Evolutionary conservation across 2,329 filamentous ascomycete genomes (phyloP).

Genomic region (Endothia cerciana): DNA sequence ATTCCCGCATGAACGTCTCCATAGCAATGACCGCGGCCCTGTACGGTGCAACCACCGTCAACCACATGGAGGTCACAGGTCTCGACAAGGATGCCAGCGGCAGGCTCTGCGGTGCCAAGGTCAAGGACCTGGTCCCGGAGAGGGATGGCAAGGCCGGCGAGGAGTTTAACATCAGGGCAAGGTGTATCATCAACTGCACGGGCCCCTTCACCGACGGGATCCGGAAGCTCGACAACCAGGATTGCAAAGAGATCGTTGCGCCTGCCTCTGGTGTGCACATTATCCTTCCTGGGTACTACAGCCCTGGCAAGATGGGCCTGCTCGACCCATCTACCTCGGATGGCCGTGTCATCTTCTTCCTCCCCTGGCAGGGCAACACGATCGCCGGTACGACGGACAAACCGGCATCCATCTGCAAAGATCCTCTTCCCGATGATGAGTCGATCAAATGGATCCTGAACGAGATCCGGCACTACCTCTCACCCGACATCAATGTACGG

Average conservation of each 20-base stretch:
- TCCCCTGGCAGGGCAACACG: slow-evolving; percentile 86
- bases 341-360: slow-evolving; percentile 85
- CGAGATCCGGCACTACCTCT: slow-evolving; percentile 76
- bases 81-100: slow-evolving; percentile 73
- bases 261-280: slow-evolving; percentile 84
- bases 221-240: slow-evolving; percentile 77
- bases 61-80: slow-evolving; percentile 77
- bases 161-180: slow-evolving; percentile 73
- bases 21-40: slow-evolving; percentile 79
- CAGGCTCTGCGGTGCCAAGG: slow-evolving; percentile 68
- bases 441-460: slow-evolving; percentile 83
- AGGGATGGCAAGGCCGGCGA: slow-evolving; percentile 57
- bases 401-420: slow-evolving; percentile 67
- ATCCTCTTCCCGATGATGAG: slow-evolving; percentile 74
- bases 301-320: slow-evolving; percentile 78
- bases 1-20: slow-evolving; percentile 85
- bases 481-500: slow-evolving; percentile 74
- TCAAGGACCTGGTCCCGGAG: slow-evolving; percentile 65
- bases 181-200: slow-evolving; percentile 83
- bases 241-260: slow-evolving; percentile 72
- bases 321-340: slow-evolving; percentile 83
- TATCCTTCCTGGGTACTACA: slow-evolving; percentile 78
- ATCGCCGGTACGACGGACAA: slow-evolving; percentile 84
- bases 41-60: slow-evolving; percentile 79
- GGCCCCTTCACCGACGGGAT: slow-evolving; percentile 82